phyloP scores from a whole-genome alignment of 2,329 filamentous ascomycete genomes.

The Calonectria multiphialidica region DNA sequence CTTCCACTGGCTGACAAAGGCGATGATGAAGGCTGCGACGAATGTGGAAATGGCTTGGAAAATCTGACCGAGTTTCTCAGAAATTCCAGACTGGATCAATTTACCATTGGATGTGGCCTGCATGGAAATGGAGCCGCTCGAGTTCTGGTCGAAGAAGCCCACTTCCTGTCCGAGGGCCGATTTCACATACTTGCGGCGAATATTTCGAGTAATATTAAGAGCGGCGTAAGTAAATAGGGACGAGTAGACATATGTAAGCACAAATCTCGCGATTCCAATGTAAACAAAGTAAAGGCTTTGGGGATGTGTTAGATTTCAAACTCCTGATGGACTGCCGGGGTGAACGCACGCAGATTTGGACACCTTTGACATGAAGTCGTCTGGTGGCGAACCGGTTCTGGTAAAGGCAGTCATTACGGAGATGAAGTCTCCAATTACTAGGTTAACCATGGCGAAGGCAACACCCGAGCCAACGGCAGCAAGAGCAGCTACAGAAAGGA shows the following conservation, averaged over 20 bases:
- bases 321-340: fast-evolving
- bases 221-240: conserved; percentile 60
- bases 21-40: conserved; percentile 50
- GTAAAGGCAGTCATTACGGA: neutral
- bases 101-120: conserved; percentile 53
- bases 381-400: neutral
- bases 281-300: conserved; percentile 64
- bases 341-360: conserved; percentile 9
- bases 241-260: conserved; percentile 58
- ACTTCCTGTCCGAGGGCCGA: conserved; percentile 61
- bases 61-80: conserved; percentile 51
- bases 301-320: neutral
- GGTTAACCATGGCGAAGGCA: conserved; percentile 43
- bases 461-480: conserved; percentile 43
- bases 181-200: conserved; percentile 60
- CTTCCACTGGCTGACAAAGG: conserved; percentile 54
- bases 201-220: conserved; percentile 41
- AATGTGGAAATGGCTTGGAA: conserved; percentile 52
- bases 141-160: conserved; percentile 57
- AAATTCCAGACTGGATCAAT: conserved; percentile 52
- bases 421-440: conserved; percentile 45
- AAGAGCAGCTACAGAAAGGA: conserved; percentile 36
- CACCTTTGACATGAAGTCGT: conserved; percentile 35
- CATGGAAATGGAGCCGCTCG: conserved; percentile 52
- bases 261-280: conserved; percentile 65